Evolutionary conservation across 2,329 filamentous ascomycete species (phyloP), one percentile per base, ranked within the genome.

Genomic region (Claviceps sorghi): DNA sequence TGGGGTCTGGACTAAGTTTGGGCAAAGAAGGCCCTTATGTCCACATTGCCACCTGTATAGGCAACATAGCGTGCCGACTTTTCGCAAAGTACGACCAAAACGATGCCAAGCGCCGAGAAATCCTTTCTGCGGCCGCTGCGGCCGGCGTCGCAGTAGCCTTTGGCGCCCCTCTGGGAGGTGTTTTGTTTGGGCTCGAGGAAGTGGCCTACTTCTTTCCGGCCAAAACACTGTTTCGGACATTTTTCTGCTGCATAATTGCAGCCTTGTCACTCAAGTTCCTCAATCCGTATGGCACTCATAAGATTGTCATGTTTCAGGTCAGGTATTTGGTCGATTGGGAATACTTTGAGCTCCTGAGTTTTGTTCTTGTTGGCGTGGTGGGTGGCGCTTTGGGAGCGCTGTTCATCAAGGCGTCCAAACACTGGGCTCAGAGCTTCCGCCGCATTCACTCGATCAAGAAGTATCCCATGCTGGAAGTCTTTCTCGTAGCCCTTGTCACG

Each of bases 191-290:
- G 36, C 69, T 97, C 32, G 93, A 98, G 68, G 93, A 97, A 75
- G 90, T 97, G 56, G 82, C 87, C 59, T 97, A 97, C 67, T 97
- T 97, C 68, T 97, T 97, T 65, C 91, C 93, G 0, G 88, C 91
- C 6, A 97, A 98, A 71, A 97, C 91, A 0, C 77, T 98, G 9
- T 98, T 98, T 72, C 77, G 93, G 51, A 97, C 93, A 0, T 98
- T 98, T 68, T 97, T 97, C 69, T 97, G 91, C 72, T 97, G 91
- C 67, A 97, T 97, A 60, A 84, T 86, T 34, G 90, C 93, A 1
- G 89, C 93, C 0, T 69, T 98, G 36, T 91, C 90, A 1, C 74
- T 98, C 59, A 96, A 96, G 62, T 96, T 96, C 58, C 73, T 97
- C 40, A 94, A 98, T 60, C 93, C 93, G 0, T 98, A 97, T 61